Evolutionary conservation across 257 asterid genomes (phyloP), one percentile per base, ranked within the genome.

Genomic region (Penstemon barbatus): DNA sequence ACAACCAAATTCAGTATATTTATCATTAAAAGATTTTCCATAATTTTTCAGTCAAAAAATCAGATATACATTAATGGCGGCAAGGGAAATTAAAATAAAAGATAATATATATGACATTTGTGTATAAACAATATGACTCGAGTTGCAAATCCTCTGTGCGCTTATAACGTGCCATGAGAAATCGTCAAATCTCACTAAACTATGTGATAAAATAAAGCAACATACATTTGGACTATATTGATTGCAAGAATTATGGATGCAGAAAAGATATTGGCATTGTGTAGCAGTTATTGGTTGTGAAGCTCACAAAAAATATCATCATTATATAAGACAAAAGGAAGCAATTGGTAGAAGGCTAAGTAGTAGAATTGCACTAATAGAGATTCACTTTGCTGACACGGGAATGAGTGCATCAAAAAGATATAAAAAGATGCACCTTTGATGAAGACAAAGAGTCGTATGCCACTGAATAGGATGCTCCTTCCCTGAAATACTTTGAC

Each of bases 401-500:
- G 10, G 71, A 68, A 56, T 63, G 33, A 15, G 40, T 39, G 56
- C 51, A 57, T 50, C 50, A 52, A 69, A 40, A 66, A 68, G 36
- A 38, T 36, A 56, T 9, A 52, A 60, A 12, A 18, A 62, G 43
- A 52, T 42, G 61, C 73, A 92, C 98, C 97, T 80, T 87, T n/a
- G 80, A 84, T 40, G 89, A 84, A 56, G 89, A 78, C 19, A 54
- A 7, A 54, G 84, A 83, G 68, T 72, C 87, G 48, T 57, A 80
- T 70, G 79, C 81, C 65, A 59, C 85, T 70, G 91, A 75, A 72
- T 63, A 69, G 13, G 75, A 67, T 33, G 89, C 58, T 75, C 80
- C 87, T 75, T 84, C 92, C 40, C 65, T 70, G 51, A 74, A 78
- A 74, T 83, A 81, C 74, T 81, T 83, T 72, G 78, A 49, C 60